Evolutionary conservation across 1,284 basidiomycete species (phyloP).

Genomic region (Cystobasidium pallidum): DNA sequence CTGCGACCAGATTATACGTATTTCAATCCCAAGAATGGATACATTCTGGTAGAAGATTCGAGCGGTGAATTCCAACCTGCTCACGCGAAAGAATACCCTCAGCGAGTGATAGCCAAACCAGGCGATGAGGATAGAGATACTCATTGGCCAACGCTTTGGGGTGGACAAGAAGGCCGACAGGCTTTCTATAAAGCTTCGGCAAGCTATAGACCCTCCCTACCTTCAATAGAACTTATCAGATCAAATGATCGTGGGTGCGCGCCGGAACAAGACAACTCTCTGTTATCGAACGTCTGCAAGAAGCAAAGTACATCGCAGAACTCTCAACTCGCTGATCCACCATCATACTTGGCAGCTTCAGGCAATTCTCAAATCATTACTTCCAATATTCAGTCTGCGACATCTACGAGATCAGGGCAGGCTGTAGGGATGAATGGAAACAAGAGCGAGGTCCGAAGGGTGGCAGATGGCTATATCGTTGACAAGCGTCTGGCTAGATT

Average conservation of each 20-base stretch:
- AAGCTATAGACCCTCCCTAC: constrained; percentile 15
- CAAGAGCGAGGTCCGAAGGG: constrained; percentile 20
- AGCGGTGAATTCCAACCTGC: constrained; percentile 68
- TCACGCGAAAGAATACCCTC: constrained; percentile 62
- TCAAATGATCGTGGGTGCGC: constrained; percentile 7
- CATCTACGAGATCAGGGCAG: constrained; percentile 62
- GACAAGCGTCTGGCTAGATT: constrained; percentile 53
- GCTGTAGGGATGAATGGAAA: constrained; percentile 25
- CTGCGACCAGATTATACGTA: constrained; percentile 86
- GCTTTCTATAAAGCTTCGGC: constrained; percentile 53
- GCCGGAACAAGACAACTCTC: background rate
- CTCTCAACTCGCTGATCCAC: constrained; percentile 43
- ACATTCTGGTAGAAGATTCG: constrained; percentile 88
- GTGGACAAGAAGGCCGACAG: constrained; percentile 57
- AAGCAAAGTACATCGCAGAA: background rate
- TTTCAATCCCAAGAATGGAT: constrained; percentile 76
- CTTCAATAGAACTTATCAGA: constrained; percentile 3
- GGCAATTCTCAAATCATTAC: constrained; percentile 94
- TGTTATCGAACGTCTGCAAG: background rate
- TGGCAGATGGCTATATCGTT: constrained; percentile 44
- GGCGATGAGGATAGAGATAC: constrained; percentile 54
- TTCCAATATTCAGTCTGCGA: constrained; percentile 82
- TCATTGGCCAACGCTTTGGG: constrained; percentile 62
- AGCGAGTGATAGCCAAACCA: constrained; percentile 49
- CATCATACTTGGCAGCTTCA: constrained; percentile 68